phyloP scores from a whole-genome alignment of 257 asterid species.

The Dorcoceras hygrometricum region DNA sequence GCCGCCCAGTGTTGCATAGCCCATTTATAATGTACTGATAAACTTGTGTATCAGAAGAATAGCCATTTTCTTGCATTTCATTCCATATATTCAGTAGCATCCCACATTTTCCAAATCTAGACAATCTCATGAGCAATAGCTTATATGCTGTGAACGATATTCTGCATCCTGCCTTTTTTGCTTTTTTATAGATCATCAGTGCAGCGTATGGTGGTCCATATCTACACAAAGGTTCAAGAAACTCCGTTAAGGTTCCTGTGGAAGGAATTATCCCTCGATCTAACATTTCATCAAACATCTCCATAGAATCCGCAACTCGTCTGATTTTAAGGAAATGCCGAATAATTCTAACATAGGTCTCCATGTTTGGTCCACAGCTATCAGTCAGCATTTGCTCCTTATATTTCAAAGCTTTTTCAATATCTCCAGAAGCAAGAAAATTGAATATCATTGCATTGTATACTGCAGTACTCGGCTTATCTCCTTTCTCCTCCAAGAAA shows the following conservation, averaged over 20 bases:
- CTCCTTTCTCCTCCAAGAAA: conserved; percentile 48
- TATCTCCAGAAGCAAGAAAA: conserved; percentile 44
- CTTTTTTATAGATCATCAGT: conserved; percentile 69
- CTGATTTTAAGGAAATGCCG: conserved; percentile 48
- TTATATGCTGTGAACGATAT: conserved; percentile 67
- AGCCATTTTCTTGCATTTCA: conserved; percentile 80
- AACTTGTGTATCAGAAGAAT: conserved; percentile 67
- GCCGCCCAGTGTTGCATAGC: conserved; percentile 77
- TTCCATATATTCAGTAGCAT: conserved; percentile 65
- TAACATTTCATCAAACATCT: conserved; percentile 81
- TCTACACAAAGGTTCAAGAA: conserved; percentile 65
- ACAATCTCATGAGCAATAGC: conserved; percentile 69
- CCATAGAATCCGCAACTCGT: conserved; percentile 84
- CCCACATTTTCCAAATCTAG: conserved; percentile 87
- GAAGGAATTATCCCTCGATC: conserved; percentile 56
- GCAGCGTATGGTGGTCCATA: conserved; percentile 98
- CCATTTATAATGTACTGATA: conserved; percentile 73
- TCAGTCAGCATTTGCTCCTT: conserved; percentile 46
- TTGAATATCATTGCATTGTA: conserved; percentile 77
- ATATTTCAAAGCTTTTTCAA: conserved; percentile 57
- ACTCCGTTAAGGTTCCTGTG: conserved; percentile 59
- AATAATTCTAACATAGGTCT: conserved; percentile 61
- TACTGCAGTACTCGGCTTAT: conserved; percentile 41
- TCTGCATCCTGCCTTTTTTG: conserved; percentile 64
- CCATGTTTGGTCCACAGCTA: conserved; percentile 48